Base-by-base conservation (phyloP, 2,329 filamentous ascomycete genomes). In the Colletotrichum incanum region DNA sequence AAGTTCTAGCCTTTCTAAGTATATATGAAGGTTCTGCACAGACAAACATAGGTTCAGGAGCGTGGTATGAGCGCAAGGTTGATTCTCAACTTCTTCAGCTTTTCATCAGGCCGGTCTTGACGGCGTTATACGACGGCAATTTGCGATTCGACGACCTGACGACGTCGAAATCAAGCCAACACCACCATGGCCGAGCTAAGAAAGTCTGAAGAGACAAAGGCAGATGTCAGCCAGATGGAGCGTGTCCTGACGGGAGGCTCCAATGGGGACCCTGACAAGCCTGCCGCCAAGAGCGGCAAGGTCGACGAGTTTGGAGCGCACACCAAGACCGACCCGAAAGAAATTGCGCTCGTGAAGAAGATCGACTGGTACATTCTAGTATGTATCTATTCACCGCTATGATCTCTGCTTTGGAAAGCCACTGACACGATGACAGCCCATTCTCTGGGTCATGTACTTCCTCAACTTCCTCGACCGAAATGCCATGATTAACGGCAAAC, bases 301-400 rank as follows among this genome's bases (percentile, higher is more conserved):
- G 58, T 63, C 39, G 82, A 84, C 72, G 82, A 84, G 74, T 83
- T 81, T 20, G 82, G 82, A 28, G 80, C 82, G 3, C 76, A 79
- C 62, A 78, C 79, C 70, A 84, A 84, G 76, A 82, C 81, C 3
- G 81, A 84, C 62, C 81, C 81, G 3, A 79, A 75, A 41, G 80
- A 82, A 64, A 82, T 82, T 69, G 78, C 77, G 12, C 74, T 82
- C 3, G 80, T 82, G 26, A 78, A 76, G 65, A 81, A 79, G 73
- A 75, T 82, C 3, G 81, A 82, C 72, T 61, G 75, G 28, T 80
- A 78, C 72, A 80, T 82, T 43, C 78, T 82, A 74, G 76, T 77
- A 58, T 61, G 74, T 1, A 60, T 39, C 5, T 16, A 34, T n/a
- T 31, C 3, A 12, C 16, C n/a, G 5, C 41, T n/a, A 18, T 8